Base-by-base conservation (phyloP, 169 alveolate genomes). In the Eimeria sp. region DNA sequence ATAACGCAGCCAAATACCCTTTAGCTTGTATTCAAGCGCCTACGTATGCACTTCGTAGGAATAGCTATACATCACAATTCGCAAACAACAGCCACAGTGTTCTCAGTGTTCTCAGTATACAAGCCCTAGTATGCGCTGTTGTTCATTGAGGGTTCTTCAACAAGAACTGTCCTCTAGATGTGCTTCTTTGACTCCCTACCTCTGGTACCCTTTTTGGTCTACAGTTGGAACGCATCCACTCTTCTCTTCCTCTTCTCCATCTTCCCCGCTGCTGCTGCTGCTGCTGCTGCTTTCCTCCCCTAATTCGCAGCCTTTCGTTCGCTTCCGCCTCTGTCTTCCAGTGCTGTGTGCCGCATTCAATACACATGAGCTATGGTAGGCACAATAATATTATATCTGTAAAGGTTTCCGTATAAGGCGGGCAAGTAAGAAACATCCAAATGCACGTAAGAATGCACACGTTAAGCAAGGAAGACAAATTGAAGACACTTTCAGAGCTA, bases 261-360 rank as follows among this genome's bases (percentile, higher is more conserved):
- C 61, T 43, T 27, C 49, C 82, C 87, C 57, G 57, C 87, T 76
- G 90, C 72, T 54, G 72, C 90, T 82, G 90, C 90, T 82, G 72
- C 90, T 82, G 90, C 90, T 82, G 90, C 90, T 82, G 90, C 73
- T 82, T 54, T 47, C 90, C 7, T 4, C 90, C 49, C 90, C 90
- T 25, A 49, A 40, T 65, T 82, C 90, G 49, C 90, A 82, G 73
- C 90, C 90, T 25, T 73, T 16, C 47, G 45, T 82, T 54, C 90
- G 72, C 90, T 82, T 47, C 90, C 90, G 40, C 90, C 4, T 82
- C 47, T 82, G 90, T 5, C 54, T 18, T 54, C 73, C 45, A 45
- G 70, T 65, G 47, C 90, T 82, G 70, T 11, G 5, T 73, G 25
- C 47, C 72, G 70, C 30, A 82, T 65, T n/a, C n/a, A 20, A 61